Conservation (phyloP, 2,329 filamentous ascomycete genomes). For the Coniochaeta sp. region DNA sequence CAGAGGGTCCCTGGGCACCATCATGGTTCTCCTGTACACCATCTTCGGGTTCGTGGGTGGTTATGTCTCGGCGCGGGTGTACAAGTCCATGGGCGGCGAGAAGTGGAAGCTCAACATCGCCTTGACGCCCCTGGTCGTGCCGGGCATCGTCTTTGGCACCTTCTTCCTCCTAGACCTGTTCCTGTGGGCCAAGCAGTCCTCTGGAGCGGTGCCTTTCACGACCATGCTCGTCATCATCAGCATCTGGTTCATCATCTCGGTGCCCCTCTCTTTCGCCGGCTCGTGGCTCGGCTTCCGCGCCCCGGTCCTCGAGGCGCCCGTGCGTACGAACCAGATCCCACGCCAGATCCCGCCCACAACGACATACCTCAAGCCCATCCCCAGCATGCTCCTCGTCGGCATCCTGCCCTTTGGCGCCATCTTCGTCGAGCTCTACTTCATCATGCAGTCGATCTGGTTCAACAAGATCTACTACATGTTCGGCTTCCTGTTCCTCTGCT, state of each 20-base stretch:
- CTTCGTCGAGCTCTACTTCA: slow-evolving; percentile 97
- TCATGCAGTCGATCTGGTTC: slow-evolving; percentile 99
- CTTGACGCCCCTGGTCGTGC: slow-evolving; percentile 78
- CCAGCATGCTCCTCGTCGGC: slow-evolving; percentile 86
- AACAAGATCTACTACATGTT: slow-evolving; percentile 99
- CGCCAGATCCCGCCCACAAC: slow-evolving; percentile 84
- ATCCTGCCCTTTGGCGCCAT: slow-evolving; percentile 93
- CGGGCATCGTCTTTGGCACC: slow-evolving; percentile 72
- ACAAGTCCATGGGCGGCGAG: slow-evolving; percentile 90
- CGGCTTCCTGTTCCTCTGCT: slow-evolving; percentile 96
- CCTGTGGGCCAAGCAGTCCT: slow-evolving; percentile 87
- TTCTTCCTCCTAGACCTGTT: slow-evolving; percentile 97
- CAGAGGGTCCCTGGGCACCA: slow-evolving; percentile 85
- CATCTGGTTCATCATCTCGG: slow-evolving; percentile 96
- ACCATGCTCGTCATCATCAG: slow-evolving; percentile 91
- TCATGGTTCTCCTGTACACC: slow-evolving; percentile 90
- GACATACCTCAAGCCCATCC: slow-evolving; percentile 78
- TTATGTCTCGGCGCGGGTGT: slow-evolving; percentile 81
- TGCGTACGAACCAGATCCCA: slow-evolving; percentile 95
- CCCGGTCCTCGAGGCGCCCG: slow-evolving; percentile 64
- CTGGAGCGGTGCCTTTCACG: slow-evolving; percentile 88
- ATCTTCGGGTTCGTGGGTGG: slow-evolving; percentile 88
- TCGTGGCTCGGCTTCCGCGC: slow-evolving; percentile 91
- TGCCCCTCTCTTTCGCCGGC: slow-evolving; percentile 81
- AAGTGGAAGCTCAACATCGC: slow-evolving; percentile 92